These are phyloP conservation scores for Pestalotiopsis sp. DNA, from an alignment of 2,329 filamentous ascomycete species.

Conservation along the genomic window DNA sequence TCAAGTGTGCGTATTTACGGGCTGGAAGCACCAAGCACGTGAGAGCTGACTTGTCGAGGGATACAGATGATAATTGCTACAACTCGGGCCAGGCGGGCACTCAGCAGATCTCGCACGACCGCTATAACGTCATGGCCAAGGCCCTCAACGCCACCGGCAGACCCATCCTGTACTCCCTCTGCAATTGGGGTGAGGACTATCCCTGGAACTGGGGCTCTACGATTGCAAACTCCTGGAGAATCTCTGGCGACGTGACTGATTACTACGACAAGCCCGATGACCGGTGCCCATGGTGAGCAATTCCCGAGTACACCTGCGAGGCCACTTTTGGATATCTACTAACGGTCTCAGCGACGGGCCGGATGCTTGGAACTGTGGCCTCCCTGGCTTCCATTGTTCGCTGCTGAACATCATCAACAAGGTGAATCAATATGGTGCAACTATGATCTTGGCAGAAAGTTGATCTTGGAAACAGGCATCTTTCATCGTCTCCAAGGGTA, in stretches of 20 bases:
- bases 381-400: constrained; percentile 8
- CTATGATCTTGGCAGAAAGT: background rate
- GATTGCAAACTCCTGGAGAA: constrained; percentile 36
- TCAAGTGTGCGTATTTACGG: constrained; percentile 39
- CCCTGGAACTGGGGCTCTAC: constrained; percentile 31
- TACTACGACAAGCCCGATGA: constrained; percentile 35
- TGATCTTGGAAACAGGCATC: constrained; percentile 1
- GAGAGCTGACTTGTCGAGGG: background rate
- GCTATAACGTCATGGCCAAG: constrained; percentile 35
- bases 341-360: constrained; percentile 10
- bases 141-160: constrained; percentile 36
- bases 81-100: constrained; percentile 29
- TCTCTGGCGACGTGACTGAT: constrained; percentile 37
- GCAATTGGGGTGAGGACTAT: constrained; percentile 37
- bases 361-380: constrained; percentile 12
- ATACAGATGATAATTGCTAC: constrained; percentile 47
- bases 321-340: background rate
- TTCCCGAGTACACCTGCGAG: background rate
- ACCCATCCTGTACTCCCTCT: constrained; percentile 35
- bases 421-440: background rate
- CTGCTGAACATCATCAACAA: constrained; percentile 14
- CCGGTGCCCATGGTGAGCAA: constrained; percentile 29
- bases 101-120: constrained; percentile 28
- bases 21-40: background rate
- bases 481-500: constrained; percentile 8